Evolutionary conservation across 257 asterid genomes (phyloP).

Genomic region (Perilla frutescens): DNA sequence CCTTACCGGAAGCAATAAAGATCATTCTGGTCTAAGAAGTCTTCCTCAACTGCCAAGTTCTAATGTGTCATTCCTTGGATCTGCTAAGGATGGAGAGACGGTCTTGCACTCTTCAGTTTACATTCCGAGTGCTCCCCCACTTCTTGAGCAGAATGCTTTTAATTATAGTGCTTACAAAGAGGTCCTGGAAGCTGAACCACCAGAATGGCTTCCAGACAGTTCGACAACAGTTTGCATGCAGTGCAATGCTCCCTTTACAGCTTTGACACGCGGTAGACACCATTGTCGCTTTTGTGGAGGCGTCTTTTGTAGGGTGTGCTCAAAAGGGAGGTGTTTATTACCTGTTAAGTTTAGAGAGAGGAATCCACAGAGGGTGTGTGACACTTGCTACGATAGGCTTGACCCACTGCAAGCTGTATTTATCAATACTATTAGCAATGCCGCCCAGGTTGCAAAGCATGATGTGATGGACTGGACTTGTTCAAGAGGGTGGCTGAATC

Average conservation of each 20-base stretch:
- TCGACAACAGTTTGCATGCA: slow-evolving; percentile 84
- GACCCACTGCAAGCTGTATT: slow-evolving; percentile 91
- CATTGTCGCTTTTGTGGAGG: slow-evolving; percentile 99
- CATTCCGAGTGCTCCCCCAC: slow-evolving; percentile 98
- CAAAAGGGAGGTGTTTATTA: slow-evolving; percentile 88
- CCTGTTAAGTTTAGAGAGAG: slow-evolving; percentile 94
- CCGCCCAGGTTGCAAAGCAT: slow-evolving; percentile 88
- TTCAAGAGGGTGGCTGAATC: slow-evolving; percentile 93
- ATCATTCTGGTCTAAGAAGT: slow-evolving; percentile 28
- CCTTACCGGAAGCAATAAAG: slow-evolving; percentile 73
- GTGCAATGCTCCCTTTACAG: slow-evolving; percentile 86
- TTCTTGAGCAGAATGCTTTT: slow-evolving; percentile 66
- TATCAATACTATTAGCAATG: slow-evolving; percentile 90
- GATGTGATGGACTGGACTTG: slow-evolving; percentile 99
- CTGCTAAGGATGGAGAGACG: slow-evolving; percentile 86
- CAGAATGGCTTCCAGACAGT: slow-evolving; percentile 99
- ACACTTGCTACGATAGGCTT: slow-evolving; percentile 95
- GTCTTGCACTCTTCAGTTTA: slow-evolving; percentile 86
- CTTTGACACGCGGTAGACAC: slow-evolving; percentile 95
- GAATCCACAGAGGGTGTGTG: slow-evolving; percentile 97
- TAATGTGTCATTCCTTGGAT: slow-evolving; percentile 82
- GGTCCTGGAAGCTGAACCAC: slow-evolving; percentile 95
- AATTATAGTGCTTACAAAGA: slow-evolving; percentile 75
- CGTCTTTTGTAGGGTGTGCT: slow-evolving; percentile 87
- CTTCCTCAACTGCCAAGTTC: slow-evolving; percentile 63